Conservation (phyloP, 2,329 filamentous ascomycete species). For the Tolypocladium amazonense region DNA sequence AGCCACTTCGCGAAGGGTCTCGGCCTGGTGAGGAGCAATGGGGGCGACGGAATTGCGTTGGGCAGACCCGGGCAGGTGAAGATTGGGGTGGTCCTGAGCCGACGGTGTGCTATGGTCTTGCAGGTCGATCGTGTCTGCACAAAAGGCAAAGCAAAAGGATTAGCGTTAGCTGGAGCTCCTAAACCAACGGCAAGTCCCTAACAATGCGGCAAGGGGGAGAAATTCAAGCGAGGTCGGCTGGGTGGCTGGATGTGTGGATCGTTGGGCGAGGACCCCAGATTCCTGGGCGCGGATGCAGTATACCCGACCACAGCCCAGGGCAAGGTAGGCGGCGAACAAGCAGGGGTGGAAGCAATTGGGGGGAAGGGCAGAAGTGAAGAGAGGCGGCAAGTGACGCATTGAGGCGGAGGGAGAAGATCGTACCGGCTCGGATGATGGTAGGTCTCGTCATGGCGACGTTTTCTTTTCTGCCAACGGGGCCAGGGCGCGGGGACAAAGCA, state of each 20-base stretch:
- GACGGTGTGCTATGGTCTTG: constrained; percentile 77
- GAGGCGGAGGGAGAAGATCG: constrained; percentile 18
- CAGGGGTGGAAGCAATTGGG: background rate
- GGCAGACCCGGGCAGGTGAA: constrained; percentile 35
- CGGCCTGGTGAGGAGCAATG: constrained; percentile 76
- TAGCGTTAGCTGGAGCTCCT: constrained; percentile 4
- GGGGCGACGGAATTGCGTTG: constrained; percentile 29
- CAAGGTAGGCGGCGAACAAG: background rate
- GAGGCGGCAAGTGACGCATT: constrained; percentile 6
- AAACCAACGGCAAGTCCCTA: constrained; percentile 1
- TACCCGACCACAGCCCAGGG: background rate
- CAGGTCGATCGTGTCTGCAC: constrained; percentile 81
- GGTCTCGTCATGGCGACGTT: constrained; percentile 43
- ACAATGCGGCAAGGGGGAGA: background rate
- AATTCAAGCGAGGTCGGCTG: background rate
- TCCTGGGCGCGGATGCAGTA: background rate
- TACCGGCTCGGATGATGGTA: constrained; percentile 50
- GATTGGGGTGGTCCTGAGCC: constrained; percentile 53
- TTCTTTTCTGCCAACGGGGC: background rate
- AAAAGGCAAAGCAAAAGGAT: background rate
- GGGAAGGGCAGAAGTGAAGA: constrained; percentile 2
- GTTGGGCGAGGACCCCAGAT: background rate
- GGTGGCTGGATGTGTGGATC: background rate
- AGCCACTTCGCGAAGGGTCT: constrained; percentile 69
- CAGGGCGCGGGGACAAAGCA: background rate